phyloP scores from a whole-genome alignment of 2,329 filamentous ascomycete genomes.

The Drechslerella coelobrocha region DNA sequence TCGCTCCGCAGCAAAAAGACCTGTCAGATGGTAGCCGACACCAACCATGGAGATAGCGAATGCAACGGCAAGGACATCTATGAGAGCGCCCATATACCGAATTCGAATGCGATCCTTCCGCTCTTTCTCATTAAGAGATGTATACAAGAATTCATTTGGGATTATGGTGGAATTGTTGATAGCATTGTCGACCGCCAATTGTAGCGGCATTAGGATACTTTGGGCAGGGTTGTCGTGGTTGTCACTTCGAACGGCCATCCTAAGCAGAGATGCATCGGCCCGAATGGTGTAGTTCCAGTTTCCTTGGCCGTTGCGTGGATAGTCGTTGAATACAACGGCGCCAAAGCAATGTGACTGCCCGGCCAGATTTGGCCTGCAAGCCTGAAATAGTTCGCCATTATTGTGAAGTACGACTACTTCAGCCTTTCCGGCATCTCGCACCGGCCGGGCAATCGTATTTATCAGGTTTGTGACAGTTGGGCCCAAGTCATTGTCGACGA shows the following conservation, averaged over 20 bases:
- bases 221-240: slow-evolving; percentile 74
- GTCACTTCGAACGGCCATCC: slow-evolving; percentile 60
- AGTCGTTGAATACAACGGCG: slow-evolving; percentile 76
- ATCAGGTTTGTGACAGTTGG: slow-evolving; percentile 52
- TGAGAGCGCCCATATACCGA: slow-evolving; percentile 65
- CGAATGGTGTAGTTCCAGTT: slow-evolving; percentile 87
- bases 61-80: slow-evolving; percentile 76
- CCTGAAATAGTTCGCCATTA: slow-evolving; percentile 67
- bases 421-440: slow-evolving; percentile 55
- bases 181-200: slow-evolving; percentile 76
- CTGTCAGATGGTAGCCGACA: slow-evolving; percentile 84
- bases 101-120: slow-evolving; percentile 70
- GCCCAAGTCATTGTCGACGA: slow-evolving; percentile 74
- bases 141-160: slow-evolving; percentile 77
- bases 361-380: slow-evolving; percentile 70
- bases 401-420: slow-evolving; percentile 64
- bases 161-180: slow-evolving; percentile 65
- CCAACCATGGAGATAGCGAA: slow-evolving; percentile 82
- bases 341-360: slow-evolving; percentile 76
- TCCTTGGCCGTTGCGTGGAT: slow-evolving; percentile 69
- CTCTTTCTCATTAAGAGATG: slow-evolving; percentile 72
- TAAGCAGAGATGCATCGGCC: slow-evolving; percentile 71
- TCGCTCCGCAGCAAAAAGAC: slow-evolving; percentile 82
- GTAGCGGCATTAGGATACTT: slow-evolving; percentile 76
- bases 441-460: slow-evolving; percentile 44